A percentile compares a stretch with the other conserved stretches of the same genome.
Conservation (phyloP, 208 protist species). For the Acanthamoeba sp. region DNA sequence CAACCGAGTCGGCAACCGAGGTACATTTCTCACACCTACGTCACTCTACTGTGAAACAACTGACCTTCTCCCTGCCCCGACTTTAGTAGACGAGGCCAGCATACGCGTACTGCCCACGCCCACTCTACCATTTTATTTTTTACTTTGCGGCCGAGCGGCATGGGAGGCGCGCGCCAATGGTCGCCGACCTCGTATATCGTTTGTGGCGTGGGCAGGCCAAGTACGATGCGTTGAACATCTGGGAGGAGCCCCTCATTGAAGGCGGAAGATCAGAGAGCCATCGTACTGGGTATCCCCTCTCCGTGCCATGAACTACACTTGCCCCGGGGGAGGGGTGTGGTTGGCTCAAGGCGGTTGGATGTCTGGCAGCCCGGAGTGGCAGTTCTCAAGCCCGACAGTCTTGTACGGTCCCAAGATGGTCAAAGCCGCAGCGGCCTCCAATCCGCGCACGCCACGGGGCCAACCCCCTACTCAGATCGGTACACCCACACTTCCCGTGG, state of each 20-base stretch:
- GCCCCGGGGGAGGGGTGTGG: too few relatives aligned
- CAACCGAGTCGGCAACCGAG: background rate
- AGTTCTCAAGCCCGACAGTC: background rate
- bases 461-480: background rate
- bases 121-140: background rate
- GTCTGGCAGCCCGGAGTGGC: too few relatives aligned
- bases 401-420: background rate
- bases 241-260: slow-evolving; percentile 50
- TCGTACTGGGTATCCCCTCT: background rate
- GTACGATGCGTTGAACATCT: slow-evolving; percentile 21
- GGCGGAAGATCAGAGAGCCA: background rate
- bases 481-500: background rate
- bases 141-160: too few relatives aligned
- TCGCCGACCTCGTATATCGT: too few relatives aligned
- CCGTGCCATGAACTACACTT: too few relatives aligned
- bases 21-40: too few relatives aligned
- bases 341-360: too few relatives aligned
- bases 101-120: background rate
- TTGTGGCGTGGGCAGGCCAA: background rate
- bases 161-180: too few relatives aligned
- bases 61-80: too few relatives aligned
- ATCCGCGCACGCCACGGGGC: background rate
- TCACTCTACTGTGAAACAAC: too few relatives aligned
- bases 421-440: background rate
- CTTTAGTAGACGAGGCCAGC: background rate